Base-by-base conservation (phyloP, 306 rosid genomes). In the Pterocarpus macrocarpus region DNA sequence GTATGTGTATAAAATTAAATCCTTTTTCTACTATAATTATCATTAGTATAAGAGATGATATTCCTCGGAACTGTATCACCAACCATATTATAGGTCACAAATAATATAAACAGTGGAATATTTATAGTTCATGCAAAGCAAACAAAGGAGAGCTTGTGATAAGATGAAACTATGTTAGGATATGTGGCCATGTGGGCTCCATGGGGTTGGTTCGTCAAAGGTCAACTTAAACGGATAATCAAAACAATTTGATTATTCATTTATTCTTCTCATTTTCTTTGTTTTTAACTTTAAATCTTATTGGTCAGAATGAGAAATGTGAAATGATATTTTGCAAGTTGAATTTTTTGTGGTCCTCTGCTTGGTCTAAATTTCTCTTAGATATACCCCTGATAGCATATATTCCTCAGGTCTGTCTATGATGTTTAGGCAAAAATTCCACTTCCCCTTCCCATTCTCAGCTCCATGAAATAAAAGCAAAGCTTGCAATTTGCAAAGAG, bases 211-310 rank as follows among this genome's bases (percentile, higher is more conserved):
- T 82, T 73, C 58, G 65, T 79, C 89, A 82, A 75, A 76, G 74
- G 87, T 85, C 80, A 90, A 67, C 86, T 86, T 28, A 69, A 77
- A 66, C 71, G 80, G 82, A 89, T 84, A 77, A 74, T 80, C 33
- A 49, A 69, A 80, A 64, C 71, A 76, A 67, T 64, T 78, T 75
- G 73, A 55, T 55, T n/a, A 84, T 86, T 82, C 79, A 71, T 15
- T 53, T 78, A 50, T 75, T 75, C 15, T 53, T 75, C 14, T 55
- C 1, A 13, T 77, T 85, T 79, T 38, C 13, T 11, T 12, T 44
- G 1, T 53, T 10, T 73, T 53, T 34, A 7, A 38, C 17, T 34
- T 30, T 33, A 36, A 62, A 59, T 47, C 38, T 30, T 32, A 78
- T 56, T 64, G 71, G 80, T 82, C 75, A 78, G 41, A 80, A 72